phyloP scores from a whole-genome alignment of 1,284 basidiomycete genomes.

The Testicularia cyperi region DNA sequence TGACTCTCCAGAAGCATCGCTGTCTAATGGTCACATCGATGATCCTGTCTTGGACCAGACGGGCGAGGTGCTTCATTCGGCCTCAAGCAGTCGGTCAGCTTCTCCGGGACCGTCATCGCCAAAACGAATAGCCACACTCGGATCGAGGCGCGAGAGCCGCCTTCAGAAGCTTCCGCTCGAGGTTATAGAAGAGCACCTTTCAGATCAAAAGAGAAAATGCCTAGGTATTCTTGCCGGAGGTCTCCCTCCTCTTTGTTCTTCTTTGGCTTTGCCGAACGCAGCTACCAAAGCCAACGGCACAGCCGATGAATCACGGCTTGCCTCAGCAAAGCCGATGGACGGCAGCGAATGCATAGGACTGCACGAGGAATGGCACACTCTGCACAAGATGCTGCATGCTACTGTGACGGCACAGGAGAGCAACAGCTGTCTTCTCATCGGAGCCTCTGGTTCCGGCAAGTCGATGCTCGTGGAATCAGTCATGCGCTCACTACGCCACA shows the following conservation, averaged over 20 bases:
- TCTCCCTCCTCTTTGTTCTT: conserved; percentile 12
- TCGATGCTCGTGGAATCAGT: conserved; percentile 43
- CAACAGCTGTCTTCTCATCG: conserved; percentile 53
- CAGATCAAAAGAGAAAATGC: conserved; percentile 12
- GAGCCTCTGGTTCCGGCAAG: conserved; percentile 48
- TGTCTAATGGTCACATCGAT: too few relatives aligned
- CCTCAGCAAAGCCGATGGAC: not conserved
- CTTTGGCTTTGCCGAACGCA: too few relatives aligned
- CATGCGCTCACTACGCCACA: conserved; percentile 13
- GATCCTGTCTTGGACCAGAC: too few relatives aligned
- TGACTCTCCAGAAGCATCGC: too few relatives aligned
- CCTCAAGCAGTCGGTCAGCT: too few relatives aligned
- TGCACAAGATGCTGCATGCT: conserved; percentile 32
- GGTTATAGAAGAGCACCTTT: conserved; percentile 3
- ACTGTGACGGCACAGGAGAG: conserved; percentile 44
- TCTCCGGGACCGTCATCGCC: too few relatives aligned
- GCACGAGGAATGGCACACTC: conserved; percentile 35
- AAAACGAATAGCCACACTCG: too few relatives aligned
- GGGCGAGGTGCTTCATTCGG: too few relatives aligned
- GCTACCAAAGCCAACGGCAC: not conserved
- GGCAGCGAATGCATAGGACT: conserved; percentile 39
- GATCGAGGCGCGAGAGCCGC: conserved; percentile 1
- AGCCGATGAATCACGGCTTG: not conserved
- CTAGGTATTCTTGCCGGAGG: conserved; percentile 15
- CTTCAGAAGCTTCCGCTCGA: conserved; percentile 7